Percentiles rank a stretch among this genome's conserved stretches.
Evolutionary conservation across 129 eudicot species (phyloP).

Genomic region (Smallanthus sonchifolius): DNA sequence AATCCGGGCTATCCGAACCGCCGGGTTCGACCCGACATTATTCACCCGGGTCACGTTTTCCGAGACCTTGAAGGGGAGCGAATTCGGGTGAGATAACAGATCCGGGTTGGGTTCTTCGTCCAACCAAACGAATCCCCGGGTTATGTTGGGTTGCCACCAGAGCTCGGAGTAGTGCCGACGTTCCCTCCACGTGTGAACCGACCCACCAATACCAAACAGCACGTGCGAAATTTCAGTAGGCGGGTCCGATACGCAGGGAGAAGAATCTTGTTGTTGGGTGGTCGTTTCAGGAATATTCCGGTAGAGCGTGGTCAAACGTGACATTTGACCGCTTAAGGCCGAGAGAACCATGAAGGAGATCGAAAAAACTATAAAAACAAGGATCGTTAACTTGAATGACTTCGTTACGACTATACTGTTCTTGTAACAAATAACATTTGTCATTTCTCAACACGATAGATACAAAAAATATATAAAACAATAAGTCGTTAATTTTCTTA

Average conservation of each 20-base stretch:
- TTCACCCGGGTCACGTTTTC: constrained; percentile 35
- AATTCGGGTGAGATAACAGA: constrained; percentile 13
- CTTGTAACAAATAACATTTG: no score
- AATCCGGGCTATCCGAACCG: constrained; percentile 77
- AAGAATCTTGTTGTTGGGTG: constrained; percentile 2
- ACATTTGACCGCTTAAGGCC: no score
- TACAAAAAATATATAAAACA: no score
- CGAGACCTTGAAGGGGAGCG: constrained; percentile 46
- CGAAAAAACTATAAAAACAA: no score
- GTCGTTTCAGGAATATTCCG: no score
- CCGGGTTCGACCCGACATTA: constrained; percentile 38
- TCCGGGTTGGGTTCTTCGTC: constrained; percentile 52
- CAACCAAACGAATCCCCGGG: constrained; percentile 76
- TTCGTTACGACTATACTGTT: no score
- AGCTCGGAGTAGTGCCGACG: constrained; percentile 53
- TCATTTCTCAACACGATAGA: no score
- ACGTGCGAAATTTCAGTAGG: constrained; percentile 58
- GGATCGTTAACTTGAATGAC: no score
- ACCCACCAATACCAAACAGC: constrained; percentile 79
- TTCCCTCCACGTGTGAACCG: constrained; percentile 56
- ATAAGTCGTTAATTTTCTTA: no score
- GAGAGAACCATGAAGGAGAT: no score
- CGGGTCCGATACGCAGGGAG: neutral
- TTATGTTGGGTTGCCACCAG: constrained; percentile 69
- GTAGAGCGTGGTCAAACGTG: no score